Evolutionary conservation across 2,329 filamentous ascomycete species (phyloP).

Genomic region (Coniochaeta prunicola): DNA sequence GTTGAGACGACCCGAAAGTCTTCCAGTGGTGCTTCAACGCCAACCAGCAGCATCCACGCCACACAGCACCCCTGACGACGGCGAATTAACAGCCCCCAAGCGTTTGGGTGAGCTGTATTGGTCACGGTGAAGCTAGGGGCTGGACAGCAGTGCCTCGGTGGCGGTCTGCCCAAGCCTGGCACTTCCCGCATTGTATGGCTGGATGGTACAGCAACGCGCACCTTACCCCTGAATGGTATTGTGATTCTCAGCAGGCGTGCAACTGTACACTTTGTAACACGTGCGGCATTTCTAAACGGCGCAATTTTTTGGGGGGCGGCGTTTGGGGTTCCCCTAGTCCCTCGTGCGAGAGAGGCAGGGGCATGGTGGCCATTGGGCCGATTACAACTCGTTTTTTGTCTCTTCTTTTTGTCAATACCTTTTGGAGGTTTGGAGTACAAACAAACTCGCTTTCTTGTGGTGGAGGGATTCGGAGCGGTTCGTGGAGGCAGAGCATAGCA

Average conservation of each 20-base stretch:
- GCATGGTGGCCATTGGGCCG: background rate
- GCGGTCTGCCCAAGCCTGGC: background rate
- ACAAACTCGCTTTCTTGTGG: background rate
- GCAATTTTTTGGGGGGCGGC: background rate
- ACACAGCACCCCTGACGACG: background rate
- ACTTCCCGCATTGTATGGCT: background rate
- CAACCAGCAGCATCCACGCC: background rate
- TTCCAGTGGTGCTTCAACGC: background rate
- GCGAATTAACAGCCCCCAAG: background rate
- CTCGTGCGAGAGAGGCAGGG: background rate
- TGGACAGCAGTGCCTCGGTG: background rate
- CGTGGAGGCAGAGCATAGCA: background rate
- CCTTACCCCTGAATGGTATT: background rate
- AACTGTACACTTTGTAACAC: background rate
- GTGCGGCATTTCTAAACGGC: background rate
- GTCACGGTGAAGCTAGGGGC: background rate
- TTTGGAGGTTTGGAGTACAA: background rate
- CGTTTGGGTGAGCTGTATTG: background rate
- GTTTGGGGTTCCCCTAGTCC: background rate
- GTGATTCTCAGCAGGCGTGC: background rate
- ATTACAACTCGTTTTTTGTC: slow-evolving; percentile 4
- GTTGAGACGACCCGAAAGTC: background rate
- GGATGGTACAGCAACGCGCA: background rate
- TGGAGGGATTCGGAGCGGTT: background rate
- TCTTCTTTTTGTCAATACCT: slow-evolving; percentile 6